These are phyloP conservation scores for Atkinsonella texensis DNA, from an alignment of 2,329 filamentous ascomycete species.

Conservation along the genomic window DNA sequence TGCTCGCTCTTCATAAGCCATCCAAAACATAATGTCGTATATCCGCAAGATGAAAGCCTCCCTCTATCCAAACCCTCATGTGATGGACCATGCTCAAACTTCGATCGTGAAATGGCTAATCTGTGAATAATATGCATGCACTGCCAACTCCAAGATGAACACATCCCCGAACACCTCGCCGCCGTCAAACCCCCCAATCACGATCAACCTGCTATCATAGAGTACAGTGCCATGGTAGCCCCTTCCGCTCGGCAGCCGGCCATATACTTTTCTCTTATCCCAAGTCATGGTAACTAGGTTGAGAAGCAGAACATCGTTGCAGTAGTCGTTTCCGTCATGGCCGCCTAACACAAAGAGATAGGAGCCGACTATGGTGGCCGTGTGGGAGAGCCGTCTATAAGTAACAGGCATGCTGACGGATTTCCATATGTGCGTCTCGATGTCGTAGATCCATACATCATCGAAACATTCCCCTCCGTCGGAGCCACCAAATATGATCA, in stretches of 20 bases:
- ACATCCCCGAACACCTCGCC: conserved; percentile 57
- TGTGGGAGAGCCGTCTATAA: conserved; percentile 55
- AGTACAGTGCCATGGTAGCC: conserved; percentile 57
- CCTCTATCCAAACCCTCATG: background rate
- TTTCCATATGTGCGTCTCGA: conserved; percentile 49
- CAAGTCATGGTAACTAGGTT: conserved; percentile 66
- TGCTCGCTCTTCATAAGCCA: background rate
- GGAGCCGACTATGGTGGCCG: conserved; percentile 56
- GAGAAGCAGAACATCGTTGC: conserved; percentile 54
- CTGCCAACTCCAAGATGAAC: conserved; percentile 53
- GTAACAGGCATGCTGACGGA: conserved; percentile 45
- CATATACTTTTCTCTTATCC: conserved; percentile 55
- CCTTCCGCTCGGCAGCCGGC: conserved; percentile 47
- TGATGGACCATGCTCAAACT: conserved; percentile 28
- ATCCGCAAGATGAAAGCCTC: background rate
- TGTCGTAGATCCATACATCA: conserved; percentile 63
- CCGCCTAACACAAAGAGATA: conserved; percentile 60
- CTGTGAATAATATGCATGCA: conserved; percentile 61
- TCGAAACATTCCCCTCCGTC: conserved; percentile 62
- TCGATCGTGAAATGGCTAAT: conserved; percentile 63
- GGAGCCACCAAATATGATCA: conserved; percentile 59
- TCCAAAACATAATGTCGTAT: background rate
- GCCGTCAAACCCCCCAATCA: conserved; percentile 58
- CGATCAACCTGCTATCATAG: conserved; percentile 50
- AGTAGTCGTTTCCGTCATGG: conserved; percentile 59